phyloP scores from a whole-genome alignment of 1,139 yeast genomes.

The Saccharomyces hybrid region DNA sequence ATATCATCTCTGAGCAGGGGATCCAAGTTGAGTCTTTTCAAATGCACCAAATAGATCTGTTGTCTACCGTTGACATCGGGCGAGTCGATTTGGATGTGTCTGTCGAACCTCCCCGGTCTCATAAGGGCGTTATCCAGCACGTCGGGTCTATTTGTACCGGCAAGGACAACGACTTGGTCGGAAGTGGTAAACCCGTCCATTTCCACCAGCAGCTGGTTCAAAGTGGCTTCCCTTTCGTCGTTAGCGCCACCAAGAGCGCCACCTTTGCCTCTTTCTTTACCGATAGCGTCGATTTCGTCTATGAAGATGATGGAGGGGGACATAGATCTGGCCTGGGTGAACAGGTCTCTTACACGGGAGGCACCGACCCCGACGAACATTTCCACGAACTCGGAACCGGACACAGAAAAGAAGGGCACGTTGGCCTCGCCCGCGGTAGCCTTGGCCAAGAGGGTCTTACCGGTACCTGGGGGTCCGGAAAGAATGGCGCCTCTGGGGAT shows the following conservation, averaged over 20 bases:
- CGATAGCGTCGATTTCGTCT: too few species aligned
- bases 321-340: constrained; percentile 82
- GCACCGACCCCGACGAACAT: constrained; percentile 99
- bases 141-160: constrained; percentile 95
- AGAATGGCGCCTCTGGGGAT: constrained; percentile 69
- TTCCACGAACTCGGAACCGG: constrained; percentile 97
- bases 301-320: constrained; percentile 53
- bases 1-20: constrained; percentile 27
- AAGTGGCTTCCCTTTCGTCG: too few species aligned
- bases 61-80: constrained; percentile 93
- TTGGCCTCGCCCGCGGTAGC: constrained; percentile 99
- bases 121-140: constrained; percentile 84
- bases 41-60: constrained; percentile 81
- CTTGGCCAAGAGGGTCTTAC: constrained; percentile 80
- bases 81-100: constrained; percentile 83
- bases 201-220: too few species aligned
- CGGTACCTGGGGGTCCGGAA: too few species aligned
- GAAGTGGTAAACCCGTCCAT: constrained; percentile 30
- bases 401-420: constrained; percentile 88
- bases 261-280: too few species aligned
- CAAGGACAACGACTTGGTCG: constrained; percentile 92
- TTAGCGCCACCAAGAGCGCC: too few species aligned
- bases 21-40: constrained; percentile 52
- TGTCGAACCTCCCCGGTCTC: constrained; percentile 96
- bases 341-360: constrained; percentile 88